Base-by-base conservation (phyloP, 192 early-diverging fungal species). In the Podila horticola region DNA sequence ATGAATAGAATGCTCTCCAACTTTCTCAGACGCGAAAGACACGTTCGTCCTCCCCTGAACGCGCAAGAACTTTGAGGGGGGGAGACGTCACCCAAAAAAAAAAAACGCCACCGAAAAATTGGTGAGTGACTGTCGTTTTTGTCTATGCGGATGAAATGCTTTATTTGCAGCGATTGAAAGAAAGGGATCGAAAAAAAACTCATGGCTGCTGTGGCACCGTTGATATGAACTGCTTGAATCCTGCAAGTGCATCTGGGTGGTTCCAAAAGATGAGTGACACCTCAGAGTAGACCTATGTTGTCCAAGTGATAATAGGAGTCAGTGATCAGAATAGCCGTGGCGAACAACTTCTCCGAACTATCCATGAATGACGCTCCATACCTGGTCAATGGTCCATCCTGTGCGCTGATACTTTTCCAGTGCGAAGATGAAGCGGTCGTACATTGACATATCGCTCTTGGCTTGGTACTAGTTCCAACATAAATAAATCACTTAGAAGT, bases 231-330 rank as follows among this genome's bases (percentile, higher is more conserved):
- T 66, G 60, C 49, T 81, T 81, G 62, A 81, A 81, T 65, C 77
- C 77, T 61, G 64, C 69, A 31, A 81, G 50, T 22, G 66, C 66
- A 30, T 81, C 77, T n/a, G 77, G 77, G 57, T 81, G 70, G 63
- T 81, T 81, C 77, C 77, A 81, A 28, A 81, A 81, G 60, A 81
- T 81, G 38, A 81, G 77, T 17, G 77, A 81, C 2, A 81, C 77
- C 51, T 81, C 77, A 33, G 77, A 81, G 58, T 81, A 81, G 5
- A 81, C 77, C 77, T 81, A 57, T 57, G 34, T 38, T 57, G 15
- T 31, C 20, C 0, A 17, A 5, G n/a, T 17, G 17, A n/a, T 50
- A 12, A 29, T 30, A 34, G 9, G 41, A 34, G 59, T 12, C 28
- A 24, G 13, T 60, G 28, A 29, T 55, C 20, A 33, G 0, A 12